Conservation (phyloP, 306 rosid species). For the Astragalus membranaceus region DNA sequence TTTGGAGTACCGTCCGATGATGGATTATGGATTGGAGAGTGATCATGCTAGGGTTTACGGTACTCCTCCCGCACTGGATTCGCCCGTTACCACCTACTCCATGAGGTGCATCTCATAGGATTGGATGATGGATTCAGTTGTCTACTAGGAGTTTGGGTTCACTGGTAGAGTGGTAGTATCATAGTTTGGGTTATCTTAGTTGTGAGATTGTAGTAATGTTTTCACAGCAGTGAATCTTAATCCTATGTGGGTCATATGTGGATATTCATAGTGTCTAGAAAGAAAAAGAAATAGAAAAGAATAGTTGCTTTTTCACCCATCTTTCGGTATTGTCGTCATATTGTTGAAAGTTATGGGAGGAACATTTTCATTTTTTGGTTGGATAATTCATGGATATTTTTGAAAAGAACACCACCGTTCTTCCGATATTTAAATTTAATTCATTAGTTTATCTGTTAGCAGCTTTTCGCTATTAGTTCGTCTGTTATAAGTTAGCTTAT, state of each 20-base stretch:
- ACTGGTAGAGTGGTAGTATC: too few relatives aligned
- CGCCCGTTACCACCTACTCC: conserved; percentile 63
- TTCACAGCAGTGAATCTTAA: too few relatives aligned
- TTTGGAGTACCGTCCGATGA: conserved; percentile 83
- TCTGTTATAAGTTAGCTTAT: too few relatives aligned
- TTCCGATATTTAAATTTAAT: not conserved
- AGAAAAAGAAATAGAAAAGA: not conserved
- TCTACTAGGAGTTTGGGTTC: not conserved
- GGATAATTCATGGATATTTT: not conserved
- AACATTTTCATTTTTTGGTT: not conserved
- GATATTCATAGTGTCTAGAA: conserved; percentile 21
- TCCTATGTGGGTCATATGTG: not conserved
- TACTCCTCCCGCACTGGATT: conserved; percentile 50
- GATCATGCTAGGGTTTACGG: conserved; percentile 75
- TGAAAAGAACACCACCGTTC: not conserved
- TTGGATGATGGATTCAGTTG: conserved; percentile 21
- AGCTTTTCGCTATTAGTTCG: too few relatives aligned
- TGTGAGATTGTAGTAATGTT: too few relatives aligned
- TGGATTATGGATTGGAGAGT: conserved; percentile 90
- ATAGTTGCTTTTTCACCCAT: not conserved
- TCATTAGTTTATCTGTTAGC: too few relatives aligned
- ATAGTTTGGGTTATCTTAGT: too few relatives aligned
- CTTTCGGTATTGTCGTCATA: not conserved
- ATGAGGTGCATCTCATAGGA: conserved; percentile 86
- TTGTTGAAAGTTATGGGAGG: not conserved